Conservation (phyloP, 1,139 yeast genomes). For the Pichia cactophila region DNA sequence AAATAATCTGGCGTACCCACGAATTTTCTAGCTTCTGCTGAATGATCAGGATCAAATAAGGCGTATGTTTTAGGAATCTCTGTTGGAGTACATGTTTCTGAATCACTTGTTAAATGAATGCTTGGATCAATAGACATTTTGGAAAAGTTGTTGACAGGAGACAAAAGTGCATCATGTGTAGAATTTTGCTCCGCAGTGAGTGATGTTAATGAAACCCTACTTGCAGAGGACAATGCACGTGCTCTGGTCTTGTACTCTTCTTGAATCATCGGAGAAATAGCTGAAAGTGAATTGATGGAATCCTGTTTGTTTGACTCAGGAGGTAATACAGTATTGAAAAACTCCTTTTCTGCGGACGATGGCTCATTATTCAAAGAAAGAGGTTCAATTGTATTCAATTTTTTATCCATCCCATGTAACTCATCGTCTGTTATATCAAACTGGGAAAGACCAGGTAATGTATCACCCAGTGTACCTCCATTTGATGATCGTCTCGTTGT, state of each 20-base stretch:
- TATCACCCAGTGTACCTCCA: conserved; percentile 8
- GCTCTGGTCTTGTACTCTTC: conserved; percentile 16
- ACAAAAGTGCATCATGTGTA: conserved; percentile 23
- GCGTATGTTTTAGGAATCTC: conserved; percentile 37
- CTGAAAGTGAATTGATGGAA: neutral
- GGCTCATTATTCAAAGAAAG: conserved; percentile 39
- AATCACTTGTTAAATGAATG: neutral
- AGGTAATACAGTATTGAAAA: neutral
- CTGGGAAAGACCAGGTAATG: conserved; percentile 1
- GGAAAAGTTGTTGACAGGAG: conserved; percentile 28
- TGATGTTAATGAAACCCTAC: conserved; percentile 38
- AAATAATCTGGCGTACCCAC: conserved; percentile 98
- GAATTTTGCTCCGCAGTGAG: conserved; percentile 21
- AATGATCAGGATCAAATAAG: conserved; percentile 58
- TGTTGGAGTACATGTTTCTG: conserved; percentile 2
- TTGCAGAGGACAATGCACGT: conserved; percentile 24
- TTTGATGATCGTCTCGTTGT: conserved; percentile 11
- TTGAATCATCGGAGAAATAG: conserved; percentile 8
- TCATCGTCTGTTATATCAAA: neutral
- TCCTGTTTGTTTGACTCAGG: neutral
- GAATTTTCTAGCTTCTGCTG: conserved; percentile 47
- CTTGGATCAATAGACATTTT: conserved; percentile 1
- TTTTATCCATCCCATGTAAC: neutral
- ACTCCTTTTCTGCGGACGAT: conserved; percentile 1
- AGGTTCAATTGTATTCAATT: conserved; percentile 32